These are phyloP conservation scores for Trichoderma gamsii DNA, from an alignment of 495 filamentous ascomycete genomes.

Conservation along the genomic window DNA sequence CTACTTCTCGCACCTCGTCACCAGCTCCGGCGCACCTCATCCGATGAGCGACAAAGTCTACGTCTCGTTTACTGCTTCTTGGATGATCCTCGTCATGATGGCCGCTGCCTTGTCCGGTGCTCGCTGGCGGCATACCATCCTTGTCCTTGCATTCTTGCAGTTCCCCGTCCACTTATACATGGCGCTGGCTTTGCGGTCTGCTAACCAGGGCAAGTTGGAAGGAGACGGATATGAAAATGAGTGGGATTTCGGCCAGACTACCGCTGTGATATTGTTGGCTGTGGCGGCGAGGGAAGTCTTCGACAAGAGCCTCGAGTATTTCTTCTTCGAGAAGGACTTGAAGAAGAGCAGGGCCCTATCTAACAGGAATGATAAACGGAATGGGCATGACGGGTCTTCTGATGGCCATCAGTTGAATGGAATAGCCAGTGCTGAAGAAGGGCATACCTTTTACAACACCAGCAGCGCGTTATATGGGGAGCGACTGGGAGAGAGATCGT, in stretches of 20 bases:
- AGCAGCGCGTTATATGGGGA: background rate
- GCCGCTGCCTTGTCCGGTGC: conserved; percentile 26
- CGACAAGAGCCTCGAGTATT: conserved; percentile 19
- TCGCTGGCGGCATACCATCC: conserved; percentile 23
- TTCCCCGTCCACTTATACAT: conserved; percentile 36
- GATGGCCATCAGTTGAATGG: background rate
- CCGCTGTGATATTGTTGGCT: conserved; percentile 28
- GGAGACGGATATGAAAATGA: conserved; percentile 29
- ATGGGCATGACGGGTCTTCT: background rate
- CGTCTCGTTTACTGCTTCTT: conserved; percentile 27
- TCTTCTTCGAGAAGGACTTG: background rate
- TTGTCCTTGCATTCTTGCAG: conserved; percentile 27
- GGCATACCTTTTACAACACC: background rate
- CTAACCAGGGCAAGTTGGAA: conserved; percentile 30
- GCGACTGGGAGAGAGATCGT: background rate
- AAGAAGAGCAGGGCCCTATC: background rate
- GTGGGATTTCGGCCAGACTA: conserved; percentile 38
- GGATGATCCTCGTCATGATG: conserved; percentile 29
- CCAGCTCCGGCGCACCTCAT: conserved; percentile 21
- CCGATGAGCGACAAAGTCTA: conserved; percentile 28
- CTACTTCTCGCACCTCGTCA: conserved; percentile 27
- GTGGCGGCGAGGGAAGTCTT: conserved; percentile 27
- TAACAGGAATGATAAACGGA: background rate
- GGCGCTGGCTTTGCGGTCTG: conserved; percentile 30
- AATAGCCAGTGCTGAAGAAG: background rate